Base-by-base conservation (phyloP, 2,329 filamentous ascomycete genomes). In the Fusarium sp. region DNA sequence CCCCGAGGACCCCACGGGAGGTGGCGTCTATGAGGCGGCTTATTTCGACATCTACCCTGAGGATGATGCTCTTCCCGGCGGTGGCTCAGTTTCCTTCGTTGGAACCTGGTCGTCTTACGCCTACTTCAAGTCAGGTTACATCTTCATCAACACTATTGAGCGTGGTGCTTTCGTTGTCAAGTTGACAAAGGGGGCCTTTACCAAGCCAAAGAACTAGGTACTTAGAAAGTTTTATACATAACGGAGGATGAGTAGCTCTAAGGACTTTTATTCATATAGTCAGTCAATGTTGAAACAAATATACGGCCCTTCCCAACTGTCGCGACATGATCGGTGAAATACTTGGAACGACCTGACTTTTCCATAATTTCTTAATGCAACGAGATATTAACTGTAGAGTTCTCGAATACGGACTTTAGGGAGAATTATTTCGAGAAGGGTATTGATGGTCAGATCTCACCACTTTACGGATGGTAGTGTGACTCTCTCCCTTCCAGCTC, bases 71-170 rank as follows among this genome's bases (percentile, higher is more conserved):
- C 54, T 74, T n/a, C 68, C 76, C 6, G 72, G 76, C 10, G 79
- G 81, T 40, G 81, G 84, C 3, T 54, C 63, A 5, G 78, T 83
- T 10, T 75, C 77, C 1, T 84, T 84, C 43, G 70, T 78, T 2
- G 84, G 81, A 6, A 82, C 82, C 2, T 87, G 85, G 85, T 83
- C 79, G 26, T 80, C 81, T 50, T 87, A 85, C 63, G 82, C 83
- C 2, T 81, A 76, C 65, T 87, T 86, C 73, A 81, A 81, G 69
- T 82, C 79, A 2, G 85, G 85, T 3, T 82, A 81, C 68, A 80
- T 87, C 58, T 79, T 86, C 9, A 73, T 87, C 66, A 86, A 87
- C 75, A 84, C 81, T 5, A 87, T 86, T 58, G 85, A 87, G 76
- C 77, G 84, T 7, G 85, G 85, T 51, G 79, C 81, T 7, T 87